These are phyloP conservation scores for Umbelopsis ramanniana DNA, from an alignment of 192 early-diverging fungal genomes.

Conservation along the genomic window DNA sequence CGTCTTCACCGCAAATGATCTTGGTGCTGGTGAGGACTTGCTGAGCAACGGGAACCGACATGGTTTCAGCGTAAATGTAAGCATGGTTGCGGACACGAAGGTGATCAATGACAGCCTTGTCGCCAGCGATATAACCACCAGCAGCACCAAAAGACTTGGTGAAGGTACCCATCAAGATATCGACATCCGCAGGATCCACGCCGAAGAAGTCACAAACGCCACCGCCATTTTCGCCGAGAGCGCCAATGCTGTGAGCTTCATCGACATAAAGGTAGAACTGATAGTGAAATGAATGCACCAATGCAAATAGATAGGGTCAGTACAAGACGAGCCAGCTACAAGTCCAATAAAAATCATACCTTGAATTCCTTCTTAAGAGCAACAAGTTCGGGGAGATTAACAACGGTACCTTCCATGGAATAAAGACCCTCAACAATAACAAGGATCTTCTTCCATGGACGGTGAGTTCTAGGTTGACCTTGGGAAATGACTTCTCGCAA, in stretches of 20 bases:
- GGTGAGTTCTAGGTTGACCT: conserved; percentile 89
- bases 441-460: conserved; percentile 95
- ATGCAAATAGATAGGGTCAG: too few relatives aligned
- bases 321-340: too few relatives aligned
- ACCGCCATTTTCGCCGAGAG: conserved; percentile 85
- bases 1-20: conserved; percentile 63
- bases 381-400: conserved; percentile 76
- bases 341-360: too few relatives aligned
- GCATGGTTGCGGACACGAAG: conserved; percentile 74
- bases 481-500: conserved; percentile 82
- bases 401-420: conserved; percentile 91
- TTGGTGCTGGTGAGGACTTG: conserved; percentile 81
- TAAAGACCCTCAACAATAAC: conserved; percentile 91
- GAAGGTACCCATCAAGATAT: conserved; percentile 91
- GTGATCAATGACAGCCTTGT: conserved; percentile 73
- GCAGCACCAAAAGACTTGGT: conserved; percentile 93
- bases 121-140: conserved; percentile 88
- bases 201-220: conserved; percentile 91
- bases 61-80: conserved; percentile 79
- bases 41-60: conserved; percentile 74
- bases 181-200: conserved; percentile 81
- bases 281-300: background rate
- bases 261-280: conserved; percentile 88
- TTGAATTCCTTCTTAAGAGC: conserved; percentile 83
- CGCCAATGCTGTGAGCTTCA: conserved; percentile 92